Evolutionary conservation across 2,329 filamentous ascomycete genomes (phyloP), one percentile per base, ranked within the genome.

Genomic region (Colletotrichum kahawae): DNA sequence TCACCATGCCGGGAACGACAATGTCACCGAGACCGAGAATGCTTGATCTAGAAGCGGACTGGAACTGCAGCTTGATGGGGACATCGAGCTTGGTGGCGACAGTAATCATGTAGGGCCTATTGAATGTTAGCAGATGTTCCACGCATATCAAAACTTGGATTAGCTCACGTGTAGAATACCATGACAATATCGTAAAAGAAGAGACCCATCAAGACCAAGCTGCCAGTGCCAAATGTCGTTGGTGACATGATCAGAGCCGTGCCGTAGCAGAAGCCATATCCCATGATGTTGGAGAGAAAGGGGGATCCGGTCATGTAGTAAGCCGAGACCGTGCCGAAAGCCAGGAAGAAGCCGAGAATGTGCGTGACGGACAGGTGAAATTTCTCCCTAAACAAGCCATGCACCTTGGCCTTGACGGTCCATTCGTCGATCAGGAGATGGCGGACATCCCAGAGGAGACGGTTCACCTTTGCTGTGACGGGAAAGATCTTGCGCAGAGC

Each of bases 171-270:
- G 82, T 94, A 97, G 82, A 97, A 97, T 7, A 97, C 95, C 88
- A 96, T 95, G 83, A 97, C 92, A 64, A 99, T 96, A 82, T 99
- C 96, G 81, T 99, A 99, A 81, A 98, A 92, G 86, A 98, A 98
- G 1, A 98, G 88, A 0, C 93, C 95, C 12, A 88, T 86, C 2
- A 98, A 88, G 12, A 98, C 92, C 57, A 96, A 84, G 8, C 93
- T 94, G 1, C 95, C 95, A 0, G 95, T 98, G 70, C 90, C 86
- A 81, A 98, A 98, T 0, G 95, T 96, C 0, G 95, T 98, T 0
- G 96, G 95, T 1, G 95, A 98, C 87, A 98, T 92, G 68, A 98
- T 86, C 79, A 96, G 92, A 70, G 98, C 89, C 5, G 94, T 92
- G 9, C 91, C 91, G 80, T 98, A 98, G 78, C 93, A 96, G 85